phyloP scores from a whole-genome alignment of 1,139 yeast genomes.

The Lodderomyces jiufengensis region DNA sequence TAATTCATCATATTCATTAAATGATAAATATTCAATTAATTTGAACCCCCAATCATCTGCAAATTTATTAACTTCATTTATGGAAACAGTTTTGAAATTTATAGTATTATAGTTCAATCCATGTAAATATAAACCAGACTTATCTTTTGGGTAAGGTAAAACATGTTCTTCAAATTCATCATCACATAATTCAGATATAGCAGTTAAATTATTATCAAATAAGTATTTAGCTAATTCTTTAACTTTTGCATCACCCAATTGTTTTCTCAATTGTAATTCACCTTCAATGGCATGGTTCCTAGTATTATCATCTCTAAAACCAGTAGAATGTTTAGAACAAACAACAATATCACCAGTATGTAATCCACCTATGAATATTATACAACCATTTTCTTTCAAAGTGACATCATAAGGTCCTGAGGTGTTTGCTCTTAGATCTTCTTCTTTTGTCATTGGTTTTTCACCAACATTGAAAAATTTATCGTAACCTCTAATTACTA shows the following conservation, averaged over 20 bases:
- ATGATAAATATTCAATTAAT: constrained; percentile 43
- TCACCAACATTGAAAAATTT: constrained; percentile 88
- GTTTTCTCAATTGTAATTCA: constrained; percentile 51
- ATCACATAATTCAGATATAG: constrained; percentile 91
- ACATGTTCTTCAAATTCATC: constrained; percentile 95
- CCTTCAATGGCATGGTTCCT: constrained; percentile 80
- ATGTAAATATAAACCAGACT: constrained; percentile 83
- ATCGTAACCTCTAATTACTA: constrained; percentile 86
- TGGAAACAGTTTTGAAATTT: constrained; percentile 60
- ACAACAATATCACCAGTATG: constrained; percentile 71
- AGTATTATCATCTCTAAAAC: constrained; percentile 46
- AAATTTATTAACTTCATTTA: constrained; percentile 56
- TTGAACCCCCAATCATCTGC: constrained; percentile 74
- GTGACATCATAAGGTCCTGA: constrained; percentile 79
- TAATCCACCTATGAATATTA: constrained; percentile 76
- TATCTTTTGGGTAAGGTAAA: constrained; percentile 60
- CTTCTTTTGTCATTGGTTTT: constrained; percentile 49
- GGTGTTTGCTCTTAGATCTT: constrained; percentile 43
- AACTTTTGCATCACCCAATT: constrained; percentile 38
- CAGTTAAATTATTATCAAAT: constrained; percentile 58
- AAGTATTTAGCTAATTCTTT: constrained; percentile 56
- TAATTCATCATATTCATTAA: constrained; percentile 38
- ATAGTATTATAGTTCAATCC: constrained; percentile 75
- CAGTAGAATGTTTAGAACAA: constrained; percentile 89
- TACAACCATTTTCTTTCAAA: constrained; percentile 91